Evolutionary conservation across 495 filamentous ascomycete species (phyloP).

Genomic region (Aspergillus campestris): DNA sequence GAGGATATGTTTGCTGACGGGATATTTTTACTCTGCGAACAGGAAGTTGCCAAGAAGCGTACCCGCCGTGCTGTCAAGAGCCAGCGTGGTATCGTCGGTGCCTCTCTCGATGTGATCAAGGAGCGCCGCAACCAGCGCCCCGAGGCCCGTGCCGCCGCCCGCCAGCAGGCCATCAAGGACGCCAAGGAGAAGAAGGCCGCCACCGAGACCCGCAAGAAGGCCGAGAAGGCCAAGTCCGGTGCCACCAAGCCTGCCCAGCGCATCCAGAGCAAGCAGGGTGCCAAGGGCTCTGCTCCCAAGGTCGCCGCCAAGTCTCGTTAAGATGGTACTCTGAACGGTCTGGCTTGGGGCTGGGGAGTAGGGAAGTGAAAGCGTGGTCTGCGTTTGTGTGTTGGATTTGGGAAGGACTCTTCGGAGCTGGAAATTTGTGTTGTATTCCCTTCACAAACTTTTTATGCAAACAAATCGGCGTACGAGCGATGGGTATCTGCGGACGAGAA

Average conservation of each 20-base stretch:
- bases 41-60: constrained; percentile 99
- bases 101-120: constrained; percentile 98
- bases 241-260: constrained; percentile 57
- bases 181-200: constrained; percentile 95
- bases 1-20: constrained; percentile 31
- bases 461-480: constrained; percentile 18
- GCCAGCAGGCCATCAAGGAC: constrained; percentile 83
- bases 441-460: constrained; percentile 12
- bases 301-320: constrained; percentile 83
- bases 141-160: constrained; percentile 89
- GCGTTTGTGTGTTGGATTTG: constrained; percentile 6
- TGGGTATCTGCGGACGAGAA: constrained; percentile 12
- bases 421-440: constrained; percentile 16
- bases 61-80: constrained; percentile 96
- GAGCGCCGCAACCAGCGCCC: constrained; percentile 90
- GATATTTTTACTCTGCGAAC: constrained; percentile 22
- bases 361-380: constrained; percentile 5
- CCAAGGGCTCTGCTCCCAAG: constrained; percentile 84
- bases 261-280: constrained; percentile 92
- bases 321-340: constrained; percentile 29
- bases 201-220: constrained; percentile 87
- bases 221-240: constrained; percentile 96
- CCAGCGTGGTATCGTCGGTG: constrained; percentile 98
- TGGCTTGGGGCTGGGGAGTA: constrained; percentile 23
- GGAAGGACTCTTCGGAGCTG: constrained; percentile 23